These are phyloP conservation scores for Neurospora sp. DNA, from an alignment of 495 filamentous ascomycete species.

Conservation along the genomic window DNA sequence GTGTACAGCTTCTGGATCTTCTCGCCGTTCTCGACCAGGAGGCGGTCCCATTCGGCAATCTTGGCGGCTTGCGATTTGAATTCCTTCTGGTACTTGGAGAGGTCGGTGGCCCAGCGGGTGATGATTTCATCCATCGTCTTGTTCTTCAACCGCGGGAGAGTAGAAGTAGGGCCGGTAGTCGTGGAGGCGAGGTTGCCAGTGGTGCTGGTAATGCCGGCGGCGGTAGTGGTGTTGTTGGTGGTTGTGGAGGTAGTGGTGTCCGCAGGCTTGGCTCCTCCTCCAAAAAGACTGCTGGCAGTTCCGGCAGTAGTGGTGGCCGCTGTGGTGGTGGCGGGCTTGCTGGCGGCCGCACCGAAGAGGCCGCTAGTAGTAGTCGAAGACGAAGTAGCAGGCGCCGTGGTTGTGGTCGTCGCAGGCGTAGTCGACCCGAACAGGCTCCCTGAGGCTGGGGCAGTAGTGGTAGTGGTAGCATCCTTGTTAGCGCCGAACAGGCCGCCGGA, in stretches of 20 bases:
- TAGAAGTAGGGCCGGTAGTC: conserved; percentile 66
- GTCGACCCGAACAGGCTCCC: conserved; percentile 2
- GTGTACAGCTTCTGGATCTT: conserved; percentile 86
- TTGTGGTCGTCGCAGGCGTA: conserved; percentile 9
- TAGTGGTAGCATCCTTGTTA: neutral
- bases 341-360: conserved; percentile 12
- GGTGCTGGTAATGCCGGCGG: conserved; percentile 14
- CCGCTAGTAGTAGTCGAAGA: conserved; percentile 1
- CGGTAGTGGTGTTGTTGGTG: neutral
- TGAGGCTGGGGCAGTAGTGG: neutral
- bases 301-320: conserved; percentile 1
- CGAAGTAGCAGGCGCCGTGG: conserved; percentile 2
- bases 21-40: conserved; percentile 82
- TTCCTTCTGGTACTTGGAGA: conserved; percentile 90
- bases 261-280: conserved; percentile 16
- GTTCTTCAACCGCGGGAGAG: conserved; percentile 83
- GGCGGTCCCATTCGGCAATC: conserved; percentile 81
- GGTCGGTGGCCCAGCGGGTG: conserved; percentile 90
- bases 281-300: conserved; percentile 20
- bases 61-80: conserved; percentile 83
- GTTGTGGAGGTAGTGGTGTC: conserved; percentile 12
- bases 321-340: conserved; percentile 6
- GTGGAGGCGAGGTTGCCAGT: conserved; percentile 50
- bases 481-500: conserved; percentile 2
- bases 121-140: conserved; percentile 99